These are phyloP conservation scores for Penicillium fuscoglaucum DNA, from an alignment of 2,329 filamentous ascomycete species.

Conservation along the genomic window DNA sequence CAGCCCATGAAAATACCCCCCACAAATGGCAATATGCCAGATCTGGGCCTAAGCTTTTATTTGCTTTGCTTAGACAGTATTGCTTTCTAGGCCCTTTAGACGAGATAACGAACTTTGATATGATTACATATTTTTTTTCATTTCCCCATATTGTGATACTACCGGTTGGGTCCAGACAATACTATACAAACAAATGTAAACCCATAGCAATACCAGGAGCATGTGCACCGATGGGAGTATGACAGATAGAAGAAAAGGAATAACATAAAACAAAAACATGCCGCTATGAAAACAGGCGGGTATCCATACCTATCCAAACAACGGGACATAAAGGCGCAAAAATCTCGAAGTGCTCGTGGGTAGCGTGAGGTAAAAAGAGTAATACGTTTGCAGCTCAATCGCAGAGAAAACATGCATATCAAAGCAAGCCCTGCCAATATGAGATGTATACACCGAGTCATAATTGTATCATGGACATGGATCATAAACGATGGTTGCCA, in stretches of 20 bases:
- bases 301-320: slow-evolving; percentile 24
- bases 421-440: neutral
- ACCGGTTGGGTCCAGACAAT: neutral
- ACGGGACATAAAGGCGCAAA: slow-evolving; percentile 4
- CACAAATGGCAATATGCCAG: neutral
- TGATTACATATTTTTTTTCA: neutral
- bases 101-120: slow-evolving; percentile 13
- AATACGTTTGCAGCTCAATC: neutral
- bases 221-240: neutral
- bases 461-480: slow-evolving; percentile 6
- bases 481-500: slow-evolving; percentile 23
- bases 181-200: slow-evolving; percentile 6
- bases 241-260: neutral
- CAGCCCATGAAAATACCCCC: neutral
- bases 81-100: slow-evolving; percentile 1
- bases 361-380: slow-evolving; percentile 20
- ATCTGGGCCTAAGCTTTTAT: neutral
- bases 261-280: slow-evolving; percentile 10
- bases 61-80: neutral
- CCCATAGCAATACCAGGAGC: neutral
- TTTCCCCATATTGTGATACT: neutral
- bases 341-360: slow-evolving; percentile 20
- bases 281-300: slow-evolving; percentile 19
- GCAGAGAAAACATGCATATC: neutral
- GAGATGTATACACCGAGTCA: slow-evolving; percentile 2